Conservation (phyloP, 306 rosid genomes). For the cucumber (Cucumis sativus) region Cucumber_9930_V3 NC_026657.2:511001-511500, state of each 20-base stretch:
- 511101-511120: slow-evolving; percentile 42
- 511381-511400: slow-evolving; percentile 6
- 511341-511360: slow-evolving; percentile 70
- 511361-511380: slow-evolving; percentile 27
- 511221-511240: background rate
- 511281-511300: slow-evolving; percentile 1
- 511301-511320: slow-evolving; percentile 5
- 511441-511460: background rate
- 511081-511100: slow-evolving; percentile 69
- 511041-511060: slow-evolving; percentile 22
- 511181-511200: background rate
- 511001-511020: background rate
- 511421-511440: background rate
- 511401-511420: background rate
- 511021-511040: slow-evolving; percentile 42
- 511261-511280: background rate
- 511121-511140: background rate
- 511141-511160: background rate
- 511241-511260: background rate
- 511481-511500: slow-evolving; percentile 24
- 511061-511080: slow-evolving; percentile 15
- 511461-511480: slow-evolving; percentile 11
- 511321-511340: slow-evolving; percentile 49
- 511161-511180: background rate
- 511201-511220: background rate